Percentiles rank a stretch among this genome's conserved stretches.
These are phyloP conservation scores for Pseudognaphalium luteoalbum DNA, from an alignment of 129 eudicot species.

Conservation along the genomic window DNA sequence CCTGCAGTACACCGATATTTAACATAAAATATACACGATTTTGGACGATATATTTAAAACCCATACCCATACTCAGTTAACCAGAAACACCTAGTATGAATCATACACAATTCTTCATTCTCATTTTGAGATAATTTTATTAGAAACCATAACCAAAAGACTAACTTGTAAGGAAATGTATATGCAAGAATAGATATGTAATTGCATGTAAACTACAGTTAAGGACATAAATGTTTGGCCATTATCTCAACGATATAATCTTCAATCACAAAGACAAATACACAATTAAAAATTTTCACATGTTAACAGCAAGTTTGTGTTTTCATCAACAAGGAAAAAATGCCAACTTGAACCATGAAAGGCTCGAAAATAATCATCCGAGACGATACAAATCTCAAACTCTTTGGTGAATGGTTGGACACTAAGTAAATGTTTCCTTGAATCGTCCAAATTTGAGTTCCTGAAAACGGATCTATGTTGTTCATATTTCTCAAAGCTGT, in stretches of 20 bases:
- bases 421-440: background rate
- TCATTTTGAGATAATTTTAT: too few species aligned
- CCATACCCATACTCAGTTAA: too few species aligned
- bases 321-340: background rate
- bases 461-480: background rate
- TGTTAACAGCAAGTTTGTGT: background rate
- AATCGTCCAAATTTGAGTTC: background rate
- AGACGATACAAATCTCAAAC: background rate
- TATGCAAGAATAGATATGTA: background rate
- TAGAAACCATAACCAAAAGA: too few species aligned
- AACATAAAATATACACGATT: background rate
- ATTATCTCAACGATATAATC: background rate
- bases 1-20: conserved; percentile 59
- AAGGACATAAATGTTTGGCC: background rate
- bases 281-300: background rate
- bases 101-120: too few species aligned
- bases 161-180: background rate
- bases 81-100: too few species aligned
- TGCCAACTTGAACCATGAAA: background rate
- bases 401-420: background rate
- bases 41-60: too few species aligned
- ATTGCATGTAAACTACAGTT: background rate
- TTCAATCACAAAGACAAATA: background rate
- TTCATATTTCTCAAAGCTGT: conserved; percentile 1
- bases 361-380: conserved; percentile 1